Evolutionary conservation across 2,329 filamentous ascomycete species (phyloP), one percentile per base, ranked within the genome.

Genomic region (Talaromyces albobiverticillius): DNA sequence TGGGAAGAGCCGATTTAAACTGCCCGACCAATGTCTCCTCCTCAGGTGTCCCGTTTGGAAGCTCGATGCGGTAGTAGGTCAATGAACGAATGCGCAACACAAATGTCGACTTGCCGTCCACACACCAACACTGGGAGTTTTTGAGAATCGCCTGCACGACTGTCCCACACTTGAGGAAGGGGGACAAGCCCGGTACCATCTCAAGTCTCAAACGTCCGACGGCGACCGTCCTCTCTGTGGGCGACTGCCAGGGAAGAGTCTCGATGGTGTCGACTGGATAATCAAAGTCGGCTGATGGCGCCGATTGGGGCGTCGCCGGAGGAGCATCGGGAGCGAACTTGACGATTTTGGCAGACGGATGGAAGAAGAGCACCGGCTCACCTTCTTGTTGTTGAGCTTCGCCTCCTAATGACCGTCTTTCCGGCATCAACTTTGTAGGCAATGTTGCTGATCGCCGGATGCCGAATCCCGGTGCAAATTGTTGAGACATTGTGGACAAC

Each of bases 61-160:
- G 74, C 66, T 96, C 92, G 63, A 96, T 94, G 59, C 92, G 85
- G 81, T 94, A 96, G 70, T 94, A 96, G 41, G 88, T 87, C 26
- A 92, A 87, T 42, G 87, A 83, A 20, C 90, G 81, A 60, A 95
- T 90, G 60, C 92, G 88, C 56, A 96, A 75, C n/a, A 95, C 88
- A 62, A 95, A 96, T 62, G 86, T 90, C 38, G 87, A 87, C 53
- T 86, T 82, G 54, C 90, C 88, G 68, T 95, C 89, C 29, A 96
- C 88, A 68, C 89, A 95, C 92, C 92, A 96, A 67, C 89, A 95
- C 71, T 96, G 91, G 55, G 90, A 95, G 69, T 90, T 90, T 22
- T 89, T 90, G 50, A 96, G 75, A 58, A 96, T 94, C 10, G 92
- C 88, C 64, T 94, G 89, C 16, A 96, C 80, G 14, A 92, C 86